Percentiles rank a stretch among this genome's conserved stretches.
Conservation (phyloP, 139 green algal species). For the Diplosphaera chodatii region DNA sequence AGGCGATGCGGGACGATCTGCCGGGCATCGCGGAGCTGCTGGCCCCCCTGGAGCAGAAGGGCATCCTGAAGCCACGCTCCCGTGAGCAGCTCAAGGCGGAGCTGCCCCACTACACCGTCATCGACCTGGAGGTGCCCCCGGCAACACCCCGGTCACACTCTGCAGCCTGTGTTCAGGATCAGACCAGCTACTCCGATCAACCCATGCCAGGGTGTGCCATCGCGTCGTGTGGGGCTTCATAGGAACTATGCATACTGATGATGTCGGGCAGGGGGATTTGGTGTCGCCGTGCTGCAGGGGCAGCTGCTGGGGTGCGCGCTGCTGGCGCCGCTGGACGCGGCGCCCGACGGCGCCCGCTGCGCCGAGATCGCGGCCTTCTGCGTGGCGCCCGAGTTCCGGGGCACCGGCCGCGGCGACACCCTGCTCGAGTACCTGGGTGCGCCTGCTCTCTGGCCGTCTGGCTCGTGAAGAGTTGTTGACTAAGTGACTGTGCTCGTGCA, state of each 20-base stretch:
- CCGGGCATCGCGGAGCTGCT: conserved; percentile 48
- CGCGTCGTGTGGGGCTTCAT: too few relatives aligned
- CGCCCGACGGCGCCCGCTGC: conserved; percentile 28
- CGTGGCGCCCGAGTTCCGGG: conserved; percentile 48
- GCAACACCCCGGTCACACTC: neutral
- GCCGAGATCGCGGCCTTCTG: conserved; percentile 79
- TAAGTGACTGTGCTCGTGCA: too few relatives aligned
- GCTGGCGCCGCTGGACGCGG: conserved; percentile 43
- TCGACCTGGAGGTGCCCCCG: conserved; percentile 38
- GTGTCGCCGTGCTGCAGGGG: neutral
- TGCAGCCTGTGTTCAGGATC: too few relatives aligned
- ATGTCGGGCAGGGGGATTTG: too few relatives aligned
- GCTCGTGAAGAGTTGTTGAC: too few relatives aligned
- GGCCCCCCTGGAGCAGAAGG: conserved; percentile 36
- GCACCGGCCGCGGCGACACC: conserved; percentile 67
- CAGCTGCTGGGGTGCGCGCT: conserved; percentile 69
- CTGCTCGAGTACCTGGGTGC: conserved; percentile 58
- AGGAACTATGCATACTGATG: too few relatives aligned
- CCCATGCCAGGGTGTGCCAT: too few relatives aligned
- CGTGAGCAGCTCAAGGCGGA: conserved; percentile 22
- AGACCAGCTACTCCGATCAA: too few relatives aligned
- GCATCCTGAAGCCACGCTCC: conserved; percentile 27
- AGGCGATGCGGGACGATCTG: conserved; percentile 49
- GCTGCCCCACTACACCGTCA: conserved; percentile 37
- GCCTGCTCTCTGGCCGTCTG: too few relatives aligned